These are phyloP conservation scores for Wallemia ichthyophaga DNA, from an alignment of 1,284 basidiomycete genomes.

Conservation along the genomic window DNA sequence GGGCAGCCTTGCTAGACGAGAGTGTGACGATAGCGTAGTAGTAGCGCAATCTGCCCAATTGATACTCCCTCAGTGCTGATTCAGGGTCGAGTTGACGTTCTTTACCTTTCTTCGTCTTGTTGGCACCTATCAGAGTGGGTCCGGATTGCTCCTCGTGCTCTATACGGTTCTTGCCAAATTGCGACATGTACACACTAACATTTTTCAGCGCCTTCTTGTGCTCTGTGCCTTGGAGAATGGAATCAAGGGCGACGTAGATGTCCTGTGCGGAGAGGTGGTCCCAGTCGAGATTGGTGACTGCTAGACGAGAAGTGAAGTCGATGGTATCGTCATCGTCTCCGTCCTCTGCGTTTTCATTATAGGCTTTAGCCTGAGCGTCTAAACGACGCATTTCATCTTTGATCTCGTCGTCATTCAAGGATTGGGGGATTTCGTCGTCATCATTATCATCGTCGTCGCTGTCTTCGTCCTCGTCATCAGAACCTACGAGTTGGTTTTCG, in stretches of 20 bases:
- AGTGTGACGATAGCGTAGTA: constrained; percentile 90
- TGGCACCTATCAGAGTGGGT: background rate
- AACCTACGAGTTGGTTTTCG: constrained; percentile 4
- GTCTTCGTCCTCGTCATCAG: constrained; percentile 5
- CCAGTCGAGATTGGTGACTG: constrained; percentile 6
- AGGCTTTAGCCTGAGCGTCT: constrained; percentile 8
- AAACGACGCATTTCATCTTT: constrained; percentile 8
- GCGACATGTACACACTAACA: background rate
- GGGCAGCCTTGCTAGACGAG: constrained; percentile 43
- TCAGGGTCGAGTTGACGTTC: constrained; percentile 45
- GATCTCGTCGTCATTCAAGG: constrained; percentile 8
- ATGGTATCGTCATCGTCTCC: background rate
- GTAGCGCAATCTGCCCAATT: constrained; percentile 79
- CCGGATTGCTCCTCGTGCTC: background rate
- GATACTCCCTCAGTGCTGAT: constrained; percentile 51
- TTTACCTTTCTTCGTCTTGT: constrained; percentile 16
- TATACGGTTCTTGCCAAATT: background rate
- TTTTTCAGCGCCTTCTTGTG: constrained; percentile 3
- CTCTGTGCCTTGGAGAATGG: constrained; percentile 5
- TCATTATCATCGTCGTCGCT: constrained; percentile 3
- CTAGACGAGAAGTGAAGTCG: background rate
- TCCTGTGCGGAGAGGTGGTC: constrained; percentile 8
- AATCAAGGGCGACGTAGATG: constrained; percentile 5
- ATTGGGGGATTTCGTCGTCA: background rate
- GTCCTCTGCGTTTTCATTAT: background rate